phyloP scores from a whole-genome alignment of 495 filamentous ascomycete genomes.

The Trichoderma virens region DNA sequence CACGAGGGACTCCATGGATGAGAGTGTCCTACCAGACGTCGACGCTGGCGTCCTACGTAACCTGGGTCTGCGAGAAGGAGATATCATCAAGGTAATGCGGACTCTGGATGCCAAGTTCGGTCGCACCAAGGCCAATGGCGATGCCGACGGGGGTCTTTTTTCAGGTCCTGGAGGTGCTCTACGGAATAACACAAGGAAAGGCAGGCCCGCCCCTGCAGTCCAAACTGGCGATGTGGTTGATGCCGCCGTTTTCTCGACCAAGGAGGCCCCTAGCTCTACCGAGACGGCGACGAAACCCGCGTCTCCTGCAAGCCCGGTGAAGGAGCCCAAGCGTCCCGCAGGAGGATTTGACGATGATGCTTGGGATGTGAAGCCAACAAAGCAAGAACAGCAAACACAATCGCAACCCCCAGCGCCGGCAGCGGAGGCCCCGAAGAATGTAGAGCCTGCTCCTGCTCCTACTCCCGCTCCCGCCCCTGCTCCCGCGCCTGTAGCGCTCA shows the following conservation, averaged over 20 bases:
- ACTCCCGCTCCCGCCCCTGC: slow-evolving; percentile 25
- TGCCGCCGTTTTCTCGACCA: slow-evolving; percentile 67
- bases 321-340: slow-evolving; percentile 34
- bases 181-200: slow-evolving; percentile 92
- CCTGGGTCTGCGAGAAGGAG: slow-evolving; percentile 86
- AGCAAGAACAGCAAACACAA: slow-evolving; percentile 32
- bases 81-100: slow-evolving; percentile 92
- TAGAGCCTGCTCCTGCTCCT: slow-evolving; percentile 27
- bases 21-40: slow-evolving; percentile 81
- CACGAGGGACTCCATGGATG: slow-evolving; percentile 85
- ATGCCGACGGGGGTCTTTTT: slow-evolving; percentile 66
- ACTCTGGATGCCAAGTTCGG: slow-evolving; percentile 74
- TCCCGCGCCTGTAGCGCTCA: slow-evolving; percentile 46
- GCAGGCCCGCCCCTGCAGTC: slow-evolving; percentile 74
- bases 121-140: slow-evolving; percentile 57
- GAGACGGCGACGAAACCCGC: slow-evolving; percentile 39
- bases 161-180: slow-evolving; percentile 82
- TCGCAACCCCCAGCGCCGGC: slow-evolving; percentile 14
- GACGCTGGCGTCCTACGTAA: slow-evolving; percentile 72
- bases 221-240: slow-evolving; percentile 82
- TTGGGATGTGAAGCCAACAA: slow-evolving; percentile 94
- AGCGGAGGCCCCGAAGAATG: slow-evolving; percentile 25
- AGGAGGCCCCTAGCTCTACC: slow-evolving; percentile 36
- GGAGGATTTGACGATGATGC: slow-evolving; percentile 93
- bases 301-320: slow-evolving; percentile 39